Evolutionary conservation across 305 asterid genomes (phyloP), one percentile per base, ranked within the genome.

Genomic region (Salvia sclarea): DNA sequence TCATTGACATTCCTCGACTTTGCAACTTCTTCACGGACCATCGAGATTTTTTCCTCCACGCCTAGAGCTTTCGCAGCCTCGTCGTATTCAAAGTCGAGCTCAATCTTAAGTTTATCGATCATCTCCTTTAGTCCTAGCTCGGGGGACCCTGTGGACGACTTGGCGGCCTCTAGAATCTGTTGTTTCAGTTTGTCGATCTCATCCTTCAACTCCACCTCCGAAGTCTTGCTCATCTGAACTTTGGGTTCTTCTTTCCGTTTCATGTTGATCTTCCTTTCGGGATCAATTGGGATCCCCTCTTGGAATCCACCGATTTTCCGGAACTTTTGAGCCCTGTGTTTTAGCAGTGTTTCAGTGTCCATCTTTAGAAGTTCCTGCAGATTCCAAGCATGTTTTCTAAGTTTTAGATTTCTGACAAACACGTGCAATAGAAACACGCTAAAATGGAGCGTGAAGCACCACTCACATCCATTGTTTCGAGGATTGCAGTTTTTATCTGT

Each of bases 391-490:
- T 38, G 9, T 53, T 0, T 28, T 2, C 18, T 61, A 13, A 47
- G 68, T 59, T 69, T 52, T 8, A 60, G 73, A 48, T 66, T 43
- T 41, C 43, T 14, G 70, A 71, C 61, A 41, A 69, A 72, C 24
- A 31, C 37, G 48, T 41, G 35, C 57, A 22, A 35, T 17, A 12
- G 0, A 35, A 58, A 38, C 33, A 60, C 58, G n/a, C 22, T 17
- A 30, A 24, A 45, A 58, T n/a, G 62, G 62, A 47, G 73, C 75
- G 50, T 17, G 40, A 68, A 52, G 28, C 28, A 25, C 68, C 31
- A 85, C 99, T 89, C 68, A 94, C 98, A 75, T 91, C 96, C 98
- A 89, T 91, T 69, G 93, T 38, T 72, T 94, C 85, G 53, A 88
- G 62, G 72, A 94, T 94, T 55, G 96, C 93, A 66, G 80, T 58